Conservation (phyloP, 2,329 filamentous ascomycete species). For the Aspergillus sp. region DNA sequence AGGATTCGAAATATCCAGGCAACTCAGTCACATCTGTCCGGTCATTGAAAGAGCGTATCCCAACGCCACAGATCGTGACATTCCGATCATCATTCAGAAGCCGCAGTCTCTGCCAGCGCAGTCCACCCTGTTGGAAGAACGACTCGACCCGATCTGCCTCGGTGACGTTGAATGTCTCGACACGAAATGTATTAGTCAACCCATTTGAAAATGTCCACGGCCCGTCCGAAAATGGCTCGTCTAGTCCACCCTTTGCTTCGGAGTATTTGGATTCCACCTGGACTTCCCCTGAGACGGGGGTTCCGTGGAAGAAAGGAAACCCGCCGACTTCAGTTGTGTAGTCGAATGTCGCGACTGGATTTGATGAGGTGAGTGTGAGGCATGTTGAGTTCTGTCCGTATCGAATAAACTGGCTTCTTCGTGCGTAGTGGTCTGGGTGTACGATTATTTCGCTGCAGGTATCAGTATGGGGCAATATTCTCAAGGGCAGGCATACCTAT, state of each 20-base stretch:
- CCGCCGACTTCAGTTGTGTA: no score
- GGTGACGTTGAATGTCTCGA: not conserved
- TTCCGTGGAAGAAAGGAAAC: no score
- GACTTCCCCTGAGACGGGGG: not conserved
- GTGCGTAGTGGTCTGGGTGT: no score
- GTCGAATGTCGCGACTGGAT: no score
- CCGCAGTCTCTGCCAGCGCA: not conserved
- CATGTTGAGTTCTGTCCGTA: no score
- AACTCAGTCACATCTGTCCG: no score
- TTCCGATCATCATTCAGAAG: not conserved
- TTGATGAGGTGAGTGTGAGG: no score
- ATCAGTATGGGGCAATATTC: no score
- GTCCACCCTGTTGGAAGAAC: not conserved
- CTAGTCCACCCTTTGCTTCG: not conserved
- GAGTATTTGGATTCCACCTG: not conserved
- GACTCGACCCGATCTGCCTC: not conserved
- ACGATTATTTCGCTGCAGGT: no score
- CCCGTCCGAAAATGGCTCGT: not conserved
- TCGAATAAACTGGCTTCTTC: no score
- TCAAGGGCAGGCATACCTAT: no score
- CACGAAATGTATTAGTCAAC: not conserved
- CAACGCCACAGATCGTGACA: not conserved
- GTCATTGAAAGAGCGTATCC: not conserved
- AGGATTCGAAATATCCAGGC: no score
- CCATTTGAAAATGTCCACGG: not conserved